Evolutionary conservation across 495 filamentous ascomycete genomes (phyloP), one percentile per base, ranked within the genome.

Genomic region (Aspergillus sparsus): DNA sequence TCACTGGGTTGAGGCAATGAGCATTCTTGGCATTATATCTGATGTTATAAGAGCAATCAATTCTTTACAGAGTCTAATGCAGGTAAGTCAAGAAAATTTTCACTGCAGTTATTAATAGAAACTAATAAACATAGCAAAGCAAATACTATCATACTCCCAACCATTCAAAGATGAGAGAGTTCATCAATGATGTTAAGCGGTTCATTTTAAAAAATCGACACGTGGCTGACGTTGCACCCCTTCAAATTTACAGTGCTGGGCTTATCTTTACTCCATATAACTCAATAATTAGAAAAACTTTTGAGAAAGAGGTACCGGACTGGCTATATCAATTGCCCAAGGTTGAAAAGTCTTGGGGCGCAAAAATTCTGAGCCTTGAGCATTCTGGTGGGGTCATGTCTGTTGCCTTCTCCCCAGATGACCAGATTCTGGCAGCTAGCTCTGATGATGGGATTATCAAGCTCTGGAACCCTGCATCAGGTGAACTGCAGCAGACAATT

Each of bases 1-100:
- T 49, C 68, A 74, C 61, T 79, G 71, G 76, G 39, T 82, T 21
- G 74, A 82, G 65, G 74, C 64, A 31, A 62, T 80, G 54, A 66
- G 71, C 57, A 57, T 81, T 11, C 8, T 81, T 8, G 71, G 72
- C 13, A 27, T 15, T 42, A 55, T 71, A 21, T 70, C 68, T 8
- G 70, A 73, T 18, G 58, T 66, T 12, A 16, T 65, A 2, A 39
- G 4, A 12, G 41, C 53, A 6, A 60, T 64, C 8, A 18, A 57
- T 4, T 53, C 9, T 5, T 31, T 64, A 27, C 39, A 62, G 35
- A 21, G 34, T 45, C 10, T 39, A 9, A 16, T 50, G 36, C 5
- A 15, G 10, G 50, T 51, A 59, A 32, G 63, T 70, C 3, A 27
- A 27, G 21, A 27, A 27, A 39, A n/a, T n/a, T 15, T 2, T 45